Evolutionary conservation across 495 filamentous ascomycete species (phyloP).

Genomic region (Hypomontagnella monticulosa): DNA sequence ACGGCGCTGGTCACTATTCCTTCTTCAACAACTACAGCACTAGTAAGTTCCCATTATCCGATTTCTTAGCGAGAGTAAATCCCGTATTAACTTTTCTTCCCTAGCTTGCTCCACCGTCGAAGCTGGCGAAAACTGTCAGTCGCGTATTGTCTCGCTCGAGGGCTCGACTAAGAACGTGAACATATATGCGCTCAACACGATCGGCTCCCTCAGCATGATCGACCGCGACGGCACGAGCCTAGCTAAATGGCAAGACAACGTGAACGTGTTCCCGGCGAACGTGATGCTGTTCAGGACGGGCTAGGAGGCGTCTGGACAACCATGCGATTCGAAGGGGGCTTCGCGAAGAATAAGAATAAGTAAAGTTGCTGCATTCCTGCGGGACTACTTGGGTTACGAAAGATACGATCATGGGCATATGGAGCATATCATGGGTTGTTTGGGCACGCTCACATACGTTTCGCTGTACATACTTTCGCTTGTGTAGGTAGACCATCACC

Average conservation of each 20-base stretch:
- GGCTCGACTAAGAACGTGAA: constrained; percentile 57
- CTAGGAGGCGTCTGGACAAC: constrained; percentile 20
- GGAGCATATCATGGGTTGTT: constrained; percentile 11
- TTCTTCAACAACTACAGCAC: constrained; percentile 73
- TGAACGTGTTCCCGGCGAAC: constrained; percentile 57
- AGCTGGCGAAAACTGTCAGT: constrained; percentile 63
- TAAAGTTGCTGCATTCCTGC: neutral
- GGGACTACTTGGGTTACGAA: neutral
- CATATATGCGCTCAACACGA: constrained; percentile 66
- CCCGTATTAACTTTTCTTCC: neutral
- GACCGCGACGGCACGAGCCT: constrained; percentile 51
- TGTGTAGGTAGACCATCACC: constrained; percentile 20
- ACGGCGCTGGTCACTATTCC: constrained; percentile 77
- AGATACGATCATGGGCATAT: neutral
- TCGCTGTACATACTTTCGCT: constrained; percentile 35
- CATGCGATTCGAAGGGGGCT: neutral
- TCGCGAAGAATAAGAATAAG: neutral
- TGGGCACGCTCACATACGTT: constrained; percentile 20
- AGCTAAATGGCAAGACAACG: constrained; percentile 56
- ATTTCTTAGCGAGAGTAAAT: neutral
- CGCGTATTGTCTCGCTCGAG: constrained; percentile 62
- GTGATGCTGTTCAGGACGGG: constrained; percentile 55
- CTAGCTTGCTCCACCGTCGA: constrained; percentile 53
- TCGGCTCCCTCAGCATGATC: constrained; percentile 60
- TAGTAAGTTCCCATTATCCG: constrained; percentile 15